Evolutionary conservation across 495 filamentous ascomycete species (phyloP), one percentile per base, ranked within the genome.

Genomic region (Neurospora sublineolata): DNA sequence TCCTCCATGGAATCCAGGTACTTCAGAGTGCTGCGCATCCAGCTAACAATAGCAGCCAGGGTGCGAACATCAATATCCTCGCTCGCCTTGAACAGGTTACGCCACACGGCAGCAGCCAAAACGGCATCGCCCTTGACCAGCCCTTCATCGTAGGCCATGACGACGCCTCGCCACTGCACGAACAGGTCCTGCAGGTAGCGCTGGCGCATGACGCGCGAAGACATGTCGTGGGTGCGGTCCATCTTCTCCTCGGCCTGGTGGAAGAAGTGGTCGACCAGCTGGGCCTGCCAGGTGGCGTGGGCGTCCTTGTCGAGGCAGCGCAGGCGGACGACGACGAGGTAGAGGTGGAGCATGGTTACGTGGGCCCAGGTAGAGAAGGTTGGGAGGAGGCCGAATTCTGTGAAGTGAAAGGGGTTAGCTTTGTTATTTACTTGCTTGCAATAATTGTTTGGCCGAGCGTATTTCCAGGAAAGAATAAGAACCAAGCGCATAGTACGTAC

Each of bases 291-390:
- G 60, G 76, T 74, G 52, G 78, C 76, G 71, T 81, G 79, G 16
- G 73, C 46, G 7, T 80, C 78, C 44, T 92, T 84, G 27, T 91
- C 91, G 72, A 95, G 86, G 72, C 85, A 86, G 68, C 95, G 92
- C 67, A 97, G 83, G 52, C 94, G 91, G n/a, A 91, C 90, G n/a
- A 91, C 90, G 46, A 97, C 80, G 68, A 97, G 86, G 84, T 97
- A 97, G 89, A 98, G 91, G 83, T 99, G 94, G 16, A 98, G 86
- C 83, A 98, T 93, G 23, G 94, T 94, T 46, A 98, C 88, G 78
- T 97, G 95, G 8, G 96, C 90, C 96, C 95, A 99, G 67, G 92
- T 94, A 72, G 87, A 92, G 82, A 99, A 99, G 0, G 93, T 99
- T 2, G 93, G 91, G 30, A 83, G 80, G 37, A 97, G 87, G 16